phyloP scores from a whole-genome alignment of 148 eudicot species.

The Rhododendron mucronatum region DNA sequence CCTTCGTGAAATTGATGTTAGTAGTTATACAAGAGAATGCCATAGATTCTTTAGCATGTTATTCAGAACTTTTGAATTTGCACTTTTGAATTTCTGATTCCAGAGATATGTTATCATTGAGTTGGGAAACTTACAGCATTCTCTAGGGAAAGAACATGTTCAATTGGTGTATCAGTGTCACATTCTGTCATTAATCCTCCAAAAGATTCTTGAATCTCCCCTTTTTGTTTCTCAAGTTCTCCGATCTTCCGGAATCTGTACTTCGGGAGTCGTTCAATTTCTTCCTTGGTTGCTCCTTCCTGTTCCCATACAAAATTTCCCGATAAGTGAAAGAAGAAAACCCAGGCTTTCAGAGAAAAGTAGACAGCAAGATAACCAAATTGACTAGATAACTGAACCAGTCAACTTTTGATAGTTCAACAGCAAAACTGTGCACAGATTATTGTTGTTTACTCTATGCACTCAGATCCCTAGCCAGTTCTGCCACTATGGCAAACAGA shows the following conservation, averaged over 20 bases:
- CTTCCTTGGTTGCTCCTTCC: constrained; percentile 94
- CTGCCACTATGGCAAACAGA: not conserved
- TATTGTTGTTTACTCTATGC: not conserved
- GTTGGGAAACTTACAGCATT: constrained; percentile 70
- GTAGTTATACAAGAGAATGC: not conserved
- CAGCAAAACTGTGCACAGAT: not conserved
- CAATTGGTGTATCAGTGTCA: constrained; percentile 58
- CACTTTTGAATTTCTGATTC: not conserved
- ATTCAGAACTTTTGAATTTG: not conserved
- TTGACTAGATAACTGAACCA: not conserved
- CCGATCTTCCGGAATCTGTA: constrained; percentile 65
- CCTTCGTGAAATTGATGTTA: not conserved
- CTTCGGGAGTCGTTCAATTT: constrained; percentile 66
- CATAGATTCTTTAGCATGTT: not conserved
- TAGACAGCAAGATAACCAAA: not conserved
- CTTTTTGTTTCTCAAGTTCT: constrained; percentile 65
- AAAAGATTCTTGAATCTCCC: constrained; percentile 75
- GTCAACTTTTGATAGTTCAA: not conserved
- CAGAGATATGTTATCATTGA: not conserved
- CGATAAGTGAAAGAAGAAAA: not conserved
- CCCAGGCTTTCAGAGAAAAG: not conserved
- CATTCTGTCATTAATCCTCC: constrained; percentile 88
- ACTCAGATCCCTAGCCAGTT: not conserved
- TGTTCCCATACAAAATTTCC: constrained; percentile 14
- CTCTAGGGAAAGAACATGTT: constrained; percentile 57